Evolutionary conservation across 768 basidiomycete species (phyloP), one percentile per base, ranked within the genome.

Genomic region (Boletus pseudopeckii): DNA sequence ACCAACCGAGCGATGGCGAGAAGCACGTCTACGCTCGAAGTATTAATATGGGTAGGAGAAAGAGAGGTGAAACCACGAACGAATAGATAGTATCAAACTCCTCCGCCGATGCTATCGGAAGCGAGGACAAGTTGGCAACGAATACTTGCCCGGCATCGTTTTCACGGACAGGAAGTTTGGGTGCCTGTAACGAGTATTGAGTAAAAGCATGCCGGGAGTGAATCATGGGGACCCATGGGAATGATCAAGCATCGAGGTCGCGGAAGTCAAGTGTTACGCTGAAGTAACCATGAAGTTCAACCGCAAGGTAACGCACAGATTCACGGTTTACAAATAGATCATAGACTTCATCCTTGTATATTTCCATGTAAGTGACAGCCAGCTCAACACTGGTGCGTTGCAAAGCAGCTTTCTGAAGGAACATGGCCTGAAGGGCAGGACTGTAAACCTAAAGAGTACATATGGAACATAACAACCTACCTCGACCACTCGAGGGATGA

Each of bases 281-380:
- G n/a, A 17, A 43, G 36, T 14, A 17, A 40, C 7, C 24, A 30
- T 4, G 7, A 26, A 30, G 30, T 18, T 22, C n/a, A 26, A 33
- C 30, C 4, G 18, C n/a, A 42, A 43, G 3, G 28, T 17, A 28
- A 75, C 82, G 20, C 62, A 86, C 87, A 50, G 77, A 82, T 53
- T 87, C 87, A 48, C 87, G 76, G 48, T 80, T 75, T 1, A 89
- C 89, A 4, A 95, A 78, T 24, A 96, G 78, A 65, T 94, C 92
- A 62, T 90, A 94, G 4, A 89, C 87, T 57, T 95, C 92, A 64
- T 95, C 92, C 64, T 90, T 90, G 72, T 93, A 91, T 49, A 95
- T 91, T 67, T 95, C 92, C 82, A 91, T 88, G 57, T 93, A 93
- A 1, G 88, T 88, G 14, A 88, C 74, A 6, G 76, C 63, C 22